Evolutionary conservation across 2,329 filamentous ascomycete genomes (phyloP).

Genomic region (Xylariaceae sp.): DNA sequence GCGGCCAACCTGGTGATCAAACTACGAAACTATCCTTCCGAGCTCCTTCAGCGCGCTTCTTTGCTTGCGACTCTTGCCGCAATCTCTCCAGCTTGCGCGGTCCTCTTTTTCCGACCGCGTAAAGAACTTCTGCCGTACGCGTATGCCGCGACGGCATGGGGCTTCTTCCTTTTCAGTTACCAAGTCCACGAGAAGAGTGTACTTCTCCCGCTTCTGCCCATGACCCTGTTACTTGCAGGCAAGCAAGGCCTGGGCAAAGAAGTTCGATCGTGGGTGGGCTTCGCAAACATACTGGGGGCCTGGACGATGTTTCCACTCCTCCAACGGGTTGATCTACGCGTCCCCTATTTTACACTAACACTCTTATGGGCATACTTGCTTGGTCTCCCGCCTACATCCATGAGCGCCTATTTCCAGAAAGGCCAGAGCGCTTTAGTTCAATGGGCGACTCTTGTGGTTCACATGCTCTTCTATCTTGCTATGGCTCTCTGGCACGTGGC

Average conservation of each 20-base stretch:
- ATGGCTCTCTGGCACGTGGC: conserved; percentile 80
- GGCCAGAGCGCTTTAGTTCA: conserved; percentile 43
- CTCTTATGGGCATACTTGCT: conserved; percentile 88
- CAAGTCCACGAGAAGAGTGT: conserved; percentile 99
- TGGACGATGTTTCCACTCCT: conserved; percentile 96
- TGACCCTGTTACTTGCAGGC: conserved; percentile 80
- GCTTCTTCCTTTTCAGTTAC: conserved; percentile 95
- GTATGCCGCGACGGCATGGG: conserved; percentile 83
- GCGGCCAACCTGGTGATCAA: conserved; percentile 86
- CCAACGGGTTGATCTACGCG: conserved; percentile 71
- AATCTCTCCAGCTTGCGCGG: conserved; percentile 71
- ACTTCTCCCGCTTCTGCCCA: conserved; percentile 83
- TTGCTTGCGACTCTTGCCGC: conserved; percentile 68
- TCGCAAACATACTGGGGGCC: conserved; percentile 80
- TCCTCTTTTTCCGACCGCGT: conserved; percentile 73
- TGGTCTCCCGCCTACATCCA: conserved; percentile 73
- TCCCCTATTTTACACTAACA: conserved; percentile 81
- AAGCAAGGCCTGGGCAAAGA: conserved; percentile 71
- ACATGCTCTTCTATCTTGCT: conserved; percentile 66
- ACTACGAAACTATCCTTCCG: conserved; percentile 66
- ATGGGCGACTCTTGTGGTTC: conserved; percentile 61
- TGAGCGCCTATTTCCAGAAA: conserved; percentile 61
- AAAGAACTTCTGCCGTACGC: conserved; percentile 74
- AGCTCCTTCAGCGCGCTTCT: conserved; percentile 69
- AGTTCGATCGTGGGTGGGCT: conserved; percentile 86